Evolutionary conservation across 495 filamentous ascomycete genomes (phyloP).

Genomic region (Acidiella bohemica): DNA sequence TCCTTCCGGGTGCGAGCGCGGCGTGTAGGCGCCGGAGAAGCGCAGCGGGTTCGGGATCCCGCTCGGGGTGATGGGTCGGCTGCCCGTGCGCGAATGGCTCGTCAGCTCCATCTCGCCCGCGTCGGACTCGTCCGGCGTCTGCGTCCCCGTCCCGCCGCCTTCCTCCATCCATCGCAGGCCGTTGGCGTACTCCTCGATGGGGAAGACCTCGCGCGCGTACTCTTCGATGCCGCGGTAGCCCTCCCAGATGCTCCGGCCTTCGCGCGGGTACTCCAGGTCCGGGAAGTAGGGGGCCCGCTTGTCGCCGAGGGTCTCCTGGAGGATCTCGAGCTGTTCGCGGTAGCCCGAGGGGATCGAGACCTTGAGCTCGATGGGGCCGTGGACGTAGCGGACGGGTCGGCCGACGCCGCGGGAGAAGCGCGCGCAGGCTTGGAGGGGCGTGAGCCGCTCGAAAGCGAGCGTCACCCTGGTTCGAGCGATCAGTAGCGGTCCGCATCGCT

Average conservation of each 20-base stretch:
- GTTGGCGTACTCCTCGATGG: slow-evolving; percentile 85
- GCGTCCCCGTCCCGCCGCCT: slow-evolving; percentile 29
- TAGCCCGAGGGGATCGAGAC: slow-evolving; percentile 83
- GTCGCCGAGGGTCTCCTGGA: slow-evolving; percentile 49
- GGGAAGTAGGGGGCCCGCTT: slow-evolving; percentile 57
- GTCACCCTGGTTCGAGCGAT: slow-evolving; percentile 49
- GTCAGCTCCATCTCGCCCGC: neutral
- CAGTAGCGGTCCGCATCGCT: neutral
- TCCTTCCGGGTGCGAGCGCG: slow-evolving; percentile 18
- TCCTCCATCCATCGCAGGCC: slow-evolving; percentile 81
- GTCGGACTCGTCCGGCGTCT: slow-evolving; percentile 5
- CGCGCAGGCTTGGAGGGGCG: slow-evolving; percentile 65
- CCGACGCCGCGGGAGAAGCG: slow-evolving; percentile 66
- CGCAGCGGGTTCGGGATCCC: neutral
- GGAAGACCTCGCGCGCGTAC: slow-evolving; percentile 90
- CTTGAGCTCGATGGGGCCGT: slow-evolving; percentile 66
- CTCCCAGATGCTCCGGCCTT: slow-evolving; percentile 73
- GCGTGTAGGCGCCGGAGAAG: slow-evolving; percentile 13
- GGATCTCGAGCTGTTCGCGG: slow-evolving; percentile 67
- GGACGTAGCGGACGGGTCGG: slow-evolving; percentile 62
- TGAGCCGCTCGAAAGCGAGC: slow-evolving; percentile 81
- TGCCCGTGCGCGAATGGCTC: neutral
- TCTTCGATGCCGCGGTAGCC: slow-evolving; percentile 85
- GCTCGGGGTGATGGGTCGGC: slow-evolving; percentile 15
- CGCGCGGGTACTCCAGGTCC: slow-evolving; percentile 49